Evolutionary conservation across 2,329 filamentous ascomycete genomes (phyloP).

Genomic region (Nemania serpens): DNA sequence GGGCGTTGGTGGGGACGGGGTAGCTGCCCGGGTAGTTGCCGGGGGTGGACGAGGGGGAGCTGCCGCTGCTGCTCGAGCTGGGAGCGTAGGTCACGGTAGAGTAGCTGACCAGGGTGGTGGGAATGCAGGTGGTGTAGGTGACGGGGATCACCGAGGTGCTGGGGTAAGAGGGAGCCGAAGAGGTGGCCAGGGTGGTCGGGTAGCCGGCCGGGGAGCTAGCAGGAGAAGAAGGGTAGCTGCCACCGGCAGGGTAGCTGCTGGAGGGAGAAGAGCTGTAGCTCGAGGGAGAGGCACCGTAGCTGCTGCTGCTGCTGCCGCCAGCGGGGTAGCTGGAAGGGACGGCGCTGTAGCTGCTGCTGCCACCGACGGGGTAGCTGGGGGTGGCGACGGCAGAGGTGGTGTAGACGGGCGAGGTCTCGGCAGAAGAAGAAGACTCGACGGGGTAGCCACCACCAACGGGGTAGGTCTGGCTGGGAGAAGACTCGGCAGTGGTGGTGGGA

Average conservation of each 20-base stretch:
- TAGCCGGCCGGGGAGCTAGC: slow-evolving; percentile 23
- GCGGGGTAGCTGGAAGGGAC: slow-evolving; percentile 27
- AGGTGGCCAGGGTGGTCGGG: slow-evolving; percentile 33
- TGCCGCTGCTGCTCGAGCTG: slow-evolving; percentile 12
- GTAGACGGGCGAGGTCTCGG: neutral
- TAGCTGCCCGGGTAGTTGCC: slow-evolving; percentile 20
- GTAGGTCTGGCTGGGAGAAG: slow-evolving; percentile 6
- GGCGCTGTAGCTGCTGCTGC: neutral
- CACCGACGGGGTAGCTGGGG: neutral
- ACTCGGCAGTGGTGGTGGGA: slow-evolving; percentile 9
- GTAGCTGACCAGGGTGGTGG: slow-evolving; percentile 38
- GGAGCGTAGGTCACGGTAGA: slow-evolving; percentile 32
- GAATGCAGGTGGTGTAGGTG: slow-evolving; percentile 51
- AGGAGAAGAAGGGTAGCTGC: slow-evolving; percentile 36
- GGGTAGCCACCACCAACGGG: slow-evolving; percentile 3
- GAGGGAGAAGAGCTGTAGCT: slow-evolving; percentile 15
- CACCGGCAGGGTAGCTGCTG: slow-evolving; percentile 32
- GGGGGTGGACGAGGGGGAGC: too few relatives aligned
- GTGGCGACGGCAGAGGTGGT: slow-evolving; percentile 2
- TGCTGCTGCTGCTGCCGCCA: slow-evolving; percentile 24
- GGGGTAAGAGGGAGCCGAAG: slow-evolving; percentile 45
- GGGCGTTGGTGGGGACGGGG: slow-evolving; percentile 33
- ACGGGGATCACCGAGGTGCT: slow-evolving; percentile 49
- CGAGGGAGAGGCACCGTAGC: neutral
- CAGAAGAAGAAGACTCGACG: neutral